Base-by-base conservation (phyloP, 106 monocot genomes). In the Allium fistulosum region DNA sequence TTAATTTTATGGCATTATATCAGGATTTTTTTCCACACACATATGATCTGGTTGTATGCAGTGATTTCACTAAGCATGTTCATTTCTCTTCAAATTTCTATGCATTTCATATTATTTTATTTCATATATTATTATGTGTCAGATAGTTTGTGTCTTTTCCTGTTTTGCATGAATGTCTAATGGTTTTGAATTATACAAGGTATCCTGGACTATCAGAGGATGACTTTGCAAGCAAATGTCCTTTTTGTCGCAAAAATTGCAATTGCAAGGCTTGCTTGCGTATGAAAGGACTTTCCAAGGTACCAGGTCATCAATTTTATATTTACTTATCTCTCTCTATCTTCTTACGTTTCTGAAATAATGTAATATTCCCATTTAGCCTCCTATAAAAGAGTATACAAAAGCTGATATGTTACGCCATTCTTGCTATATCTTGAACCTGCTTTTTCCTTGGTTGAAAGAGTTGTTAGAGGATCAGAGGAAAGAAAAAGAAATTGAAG, bases 261-360 rank as follows among this genome's bases (percentile, higher is more conserved):
- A 88, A 88, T 76, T 88, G 88, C 78, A 88, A 89, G 67, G 68
- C 72, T 28, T 89, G 89, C 69, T 74, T 89, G 28, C 85, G 88
- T 18, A 82, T 89, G 89, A 79, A 28, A 72, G 69, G 85, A 69
- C 26, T 80, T 75, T 8, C 46, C 8, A 62, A 79, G 79, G 88
- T 88, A 12, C 37, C 37, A 5, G 37, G 37, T 37, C 37, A 37
- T 37, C 5, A 37, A 37, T 37, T 37, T 37, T 37, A 37, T 5
- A 4, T 37, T 37, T 37, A 37, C 37, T 37, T 5, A 37, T 37
- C 37, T 37, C 37, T 37, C 5, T 37, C 37, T 37, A 37, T 37
- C 37, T 37, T 37, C 37, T 4, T 37, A 37, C 5, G 37, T 37
- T 37, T 5, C 37, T 37, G 37, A 37, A 37, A 37, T 37, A 37